Evolutionary conservation across 352 stramenopile genomes (phyloP).

Genomic region (Pythium aquatile): DNA sequence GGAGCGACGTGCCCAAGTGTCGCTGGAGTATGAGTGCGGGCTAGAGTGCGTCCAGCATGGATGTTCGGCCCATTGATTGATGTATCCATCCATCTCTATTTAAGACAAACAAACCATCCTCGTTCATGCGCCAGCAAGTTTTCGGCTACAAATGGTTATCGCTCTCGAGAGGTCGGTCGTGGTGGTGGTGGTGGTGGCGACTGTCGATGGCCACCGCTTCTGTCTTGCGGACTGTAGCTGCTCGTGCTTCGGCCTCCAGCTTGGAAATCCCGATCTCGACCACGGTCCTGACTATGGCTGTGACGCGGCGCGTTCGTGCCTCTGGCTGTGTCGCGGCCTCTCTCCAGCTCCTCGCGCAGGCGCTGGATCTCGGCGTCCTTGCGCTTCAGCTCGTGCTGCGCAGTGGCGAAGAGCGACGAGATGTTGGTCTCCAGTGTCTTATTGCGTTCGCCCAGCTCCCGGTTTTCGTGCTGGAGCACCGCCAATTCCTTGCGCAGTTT

Average conservation of each 20-base stretch:
- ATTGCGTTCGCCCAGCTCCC: slow-evolving; percentile 52
- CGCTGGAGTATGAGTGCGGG: not conserved
- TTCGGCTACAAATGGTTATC: not conserved
- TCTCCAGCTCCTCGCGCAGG: slow-evolving; percentile 49
- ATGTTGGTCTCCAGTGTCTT: slow-evolving; percentile 69
- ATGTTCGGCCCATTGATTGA: slow-evolving; percentile 6
- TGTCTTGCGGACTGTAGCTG: not conserved
- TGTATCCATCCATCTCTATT: slow-evolving; percentile 25
- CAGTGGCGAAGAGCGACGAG: slow-evolving; percentile 70
- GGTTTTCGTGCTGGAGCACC: slow-evolving; percentile 63
- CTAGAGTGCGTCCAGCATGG: not conserved
- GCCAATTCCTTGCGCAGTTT: slow-evolving; percentile 54
- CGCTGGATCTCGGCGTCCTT: slow-evolving; percentile 80
- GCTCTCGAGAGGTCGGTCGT: not conserved
- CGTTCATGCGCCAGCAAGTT: not conserved
- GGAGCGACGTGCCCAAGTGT: not conserved
- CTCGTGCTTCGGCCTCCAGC: not conserved
- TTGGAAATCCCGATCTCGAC: not conserved
- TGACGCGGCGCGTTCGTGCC: not conserved
- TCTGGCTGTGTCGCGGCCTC: slow-evolving; percentile 2
- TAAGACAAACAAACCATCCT: slow-evolving; percentile 23
- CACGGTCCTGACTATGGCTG: not conserved
- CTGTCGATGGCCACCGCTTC: not conserved
- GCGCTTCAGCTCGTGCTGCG: slow-evolving; percentile 69
- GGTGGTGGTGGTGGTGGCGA: not conserved